Percentiles rank a stretch among this genome's conserved stretches.
Evolutionary conservation across 2,329 filamentous ascomycete species (phyloP).

Genomic region (Penicillium concentricum): DNA sequence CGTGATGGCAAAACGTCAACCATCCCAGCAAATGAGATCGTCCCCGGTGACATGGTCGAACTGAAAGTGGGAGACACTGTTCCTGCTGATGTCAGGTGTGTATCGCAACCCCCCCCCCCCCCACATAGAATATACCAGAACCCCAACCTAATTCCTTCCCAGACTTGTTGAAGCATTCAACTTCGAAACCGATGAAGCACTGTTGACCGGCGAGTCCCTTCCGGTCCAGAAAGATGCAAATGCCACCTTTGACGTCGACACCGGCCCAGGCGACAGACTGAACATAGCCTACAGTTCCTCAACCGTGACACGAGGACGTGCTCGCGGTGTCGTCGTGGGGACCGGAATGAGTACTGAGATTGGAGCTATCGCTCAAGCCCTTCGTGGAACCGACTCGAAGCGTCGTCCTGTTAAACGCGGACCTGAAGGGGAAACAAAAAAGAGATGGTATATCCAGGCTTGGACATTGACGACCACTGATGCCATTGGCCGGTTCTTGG

Average conservation of each 20-base stretch:
- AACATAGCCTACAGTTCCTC: conserved; percentile 64
- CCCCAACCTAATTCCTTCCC: conserved; percentile 4
- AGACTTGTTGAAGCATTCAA: conserved; percentile 63
- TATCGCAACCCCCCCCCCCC: background rate
- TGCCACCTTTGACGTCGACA: conserved; percentile 48
- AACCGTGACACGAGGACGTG: conserved; percentile 61
- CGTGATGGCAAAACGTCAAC: conserved; percentile 57
- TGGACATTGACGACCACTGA: conserved; percentile 56
- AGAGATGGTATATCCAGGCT: conserved; percentile 54
- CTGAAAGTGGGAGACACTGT: conserved; percentile 61
- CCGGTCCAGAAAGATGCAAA: conserved; percentile 57
- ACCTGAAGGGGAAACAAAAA: conserved; percentile 49
- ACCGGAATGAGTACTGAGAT: conserved; percentile 65
- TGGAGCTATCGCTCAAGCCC: conserved; percentile 62
- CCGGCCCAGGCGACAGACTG: conserved; percentile 59
- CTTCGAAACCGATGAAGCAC: conserved; percentile 69
- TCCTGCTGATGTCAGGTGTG: conserved; percentile 60
- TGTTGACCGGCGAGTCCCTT: conserved; percentile 62
- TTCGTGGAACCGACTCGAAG: conserved; percentile 60
- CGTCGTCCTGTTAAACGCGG: conserved; percentile 54
- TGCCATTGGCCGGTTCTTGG: conserved; percentile 62
- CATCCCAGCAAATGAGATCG: conserved; percentile 58
- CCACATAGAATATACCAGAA: background rate
- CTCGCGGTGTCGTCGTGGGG: conserved; percentile 58
- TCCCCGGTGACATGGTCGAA: conserved; percentile 60